phyloP scores from a whole-genome alignment of 176 grass and related monocot species.

The Aegilops speltoides region DNA sequence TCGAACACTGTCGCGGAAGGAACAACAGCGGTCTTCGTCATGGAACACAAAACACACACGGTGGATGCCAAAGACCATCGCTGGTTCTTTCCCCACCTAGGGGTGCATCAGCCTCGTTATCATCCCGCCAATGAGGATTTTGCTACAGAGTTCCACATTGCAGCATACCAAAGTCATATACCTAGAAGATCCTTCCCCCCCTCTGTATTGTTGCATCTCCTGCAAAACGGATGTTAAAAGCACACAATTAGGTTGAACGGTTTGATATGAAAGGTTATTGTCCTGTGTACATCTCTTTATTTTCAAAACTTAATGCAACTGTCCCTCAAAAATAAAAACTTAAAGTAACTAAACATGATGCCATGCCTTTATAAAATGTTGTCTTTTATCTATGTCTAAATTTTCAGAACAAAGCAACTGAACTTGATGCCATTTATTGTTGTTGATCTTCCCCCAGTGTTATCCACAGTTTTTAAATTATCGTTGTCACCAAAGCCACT shows the following conservation, averaged over 20 bases:
- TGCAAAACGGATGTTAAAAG: constrained; percentile 7
- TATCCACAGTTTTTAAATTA: background rate
- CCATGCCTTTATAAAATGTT: no score
- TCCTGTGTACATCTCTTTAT: no score
- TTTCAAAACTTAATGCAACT: no score
- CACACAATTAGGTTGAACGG: background rate
- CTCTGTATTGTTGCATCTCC: constrained; percentile 54
- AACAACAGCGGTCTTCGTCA: constrained; percentile 9
- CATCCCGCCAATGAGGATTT: constrained; percentile 12
- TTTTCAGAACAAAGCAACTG: no score
- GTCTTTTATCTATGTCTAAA: no score
- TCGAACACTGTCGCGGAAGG: background rate
- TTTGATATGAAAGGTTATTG: no score
- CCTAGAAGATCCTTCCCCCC: constrained; percentile 48
- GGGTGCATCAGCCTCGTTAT: constrained; percentile 24
- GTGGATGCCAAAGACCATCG: background rate
- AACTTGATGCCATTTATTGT: background rate
- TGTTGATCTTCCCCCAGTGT: background rate
- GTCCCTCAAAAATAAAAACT: no score
- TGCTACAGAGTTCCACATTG: background rate
- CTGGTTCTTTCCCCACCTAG: constrained; percentile 18
- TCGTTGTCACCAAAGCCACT: background rate
- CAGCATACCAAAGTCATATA: constrained; percentile 26
- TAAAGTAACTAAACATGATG: no score
- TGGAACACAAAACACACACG: constrained; percentile 23